Evolutionary conservation across 805 yeast species (phyloP), one percentile per base, ranked within the genome.

Genomic region (Ogataea methanolica): DNA sequence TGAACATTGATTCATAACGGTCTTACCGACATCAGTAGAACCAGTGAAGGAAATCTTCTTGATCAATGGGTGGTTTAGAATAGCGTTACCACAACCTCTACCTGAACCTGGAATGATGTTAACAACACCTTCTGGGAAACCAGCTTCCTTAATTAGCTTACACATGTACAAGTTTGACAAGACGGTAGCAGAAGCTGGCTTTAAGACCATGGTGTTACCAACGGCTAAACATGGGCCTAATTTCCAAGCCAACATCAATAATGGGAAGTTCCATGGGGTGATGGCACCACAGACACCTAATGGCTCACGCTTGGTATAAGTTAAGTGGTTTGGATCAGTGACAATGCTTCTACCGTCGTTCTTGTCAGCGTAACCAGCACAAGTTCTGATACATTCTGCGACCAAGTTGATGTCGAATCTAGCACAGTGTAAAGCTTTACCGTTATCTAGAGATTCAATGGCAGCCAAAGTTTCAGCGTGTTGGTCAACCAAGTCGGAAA

Each of bases 251-350:
- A 89, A 85, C 94, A 91, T 90, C 66, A 88, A 77, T 58, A 91
- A 71, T 53, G 97, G 97, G 81, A 89, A 91, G 74, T 91, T 91
- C 97, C 97, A 91, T 58, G 97, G 97, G 57, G 91, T 90, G 63
- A 91, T 87, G 69, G 88, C 96, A 50, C 96, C 97, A 67, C 96
- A 88, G 41, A 91, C 97, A 66, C 97, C 97, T 60, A 88, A 73
- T 50, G 97, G 96, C 70, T 90, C 96, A 69, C 85, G 85, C 67
- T 82, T 80, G 55, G 92, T 83, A 71, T 84, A 88, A 52, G 80
- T 79, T 66, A 90, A 81, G 68, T 87, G 88, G 43, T 80, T 71
- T 48, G 70, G 66, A 52, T 91, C 92, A 43, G 95, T 83, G 66
- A 88, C 88, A 49, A 88, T 77, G 49, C 83, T 68, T 55, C 81